These are phyloP conservation scores for Colletotrichum coccodes DNA, from an alignment of 2,329 filamentous ascomycete genomes.

Conservation along the genomic window DNA sequence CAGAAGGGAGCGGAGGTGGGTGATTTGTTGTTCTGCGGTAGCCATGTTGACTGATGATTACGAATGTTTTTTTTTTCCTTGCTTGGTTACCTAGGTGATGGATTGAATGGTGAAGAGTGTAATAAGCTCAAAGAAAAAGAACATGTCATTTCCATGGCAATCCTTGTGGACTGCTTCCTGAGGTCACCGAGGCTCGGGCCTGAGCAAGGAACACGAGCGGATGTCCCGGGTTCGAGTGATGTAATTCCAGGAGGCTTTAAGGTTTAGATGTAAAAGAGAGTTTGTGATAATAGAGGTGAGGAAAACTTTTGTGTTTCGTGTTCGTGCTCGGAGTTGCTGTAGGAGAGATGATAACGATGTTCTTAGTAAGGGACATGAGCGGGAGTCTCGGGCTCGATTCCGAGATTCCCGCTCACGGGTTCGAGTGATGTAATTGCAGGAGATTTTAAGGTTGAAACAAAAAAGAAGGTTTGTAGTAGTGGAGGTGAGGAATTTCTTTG, in stretches of 20 bases:
- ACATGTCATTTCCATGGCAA: too few relatives aligned
- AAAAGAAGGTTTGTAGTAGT: not conserved
- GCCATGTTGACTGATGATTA: constrained; percentile 2
- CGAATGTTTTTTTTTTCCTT: not conserved
- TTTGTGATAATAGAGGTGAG: not conserved
- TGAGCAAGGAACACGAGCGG: not conserved
- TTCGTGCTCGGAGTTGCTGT: not conserved
- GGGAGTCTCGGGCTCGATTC: not conserved
- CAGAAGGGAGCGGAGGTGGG: constrained; percentile 7
- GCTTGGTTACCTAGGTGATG: not conserved
- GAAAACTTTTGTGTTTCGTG: not conserved
- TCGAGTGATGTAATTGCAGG: not conserved
- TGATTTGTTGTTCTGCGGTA: constrained; percentile 23
- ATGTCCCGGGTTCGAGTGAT: not conserved
- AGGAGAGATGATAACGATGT: not conserved
- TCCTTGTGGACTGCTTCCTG: not conserved
- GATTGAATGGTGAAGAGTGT: not conserved
- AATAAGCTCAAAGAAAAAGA: not conserved
- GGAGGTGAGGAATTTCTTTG: not conserved
- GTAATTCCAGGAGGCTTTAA: not conserved
- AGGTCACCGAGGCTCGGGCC: not conserved
- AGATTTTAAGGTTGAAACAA: not conserved
- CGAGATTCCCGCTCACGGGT: too few relatives aligned
- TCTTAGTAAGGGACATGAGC: not conserved
- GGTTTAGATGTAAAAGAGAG: not conserved